These are phyloP conservation scores for Xylariaceae sp. DNA, from an alignment of 2,329 filamentous ascomycete genomes.

Conservation along the genomic window DNA sequence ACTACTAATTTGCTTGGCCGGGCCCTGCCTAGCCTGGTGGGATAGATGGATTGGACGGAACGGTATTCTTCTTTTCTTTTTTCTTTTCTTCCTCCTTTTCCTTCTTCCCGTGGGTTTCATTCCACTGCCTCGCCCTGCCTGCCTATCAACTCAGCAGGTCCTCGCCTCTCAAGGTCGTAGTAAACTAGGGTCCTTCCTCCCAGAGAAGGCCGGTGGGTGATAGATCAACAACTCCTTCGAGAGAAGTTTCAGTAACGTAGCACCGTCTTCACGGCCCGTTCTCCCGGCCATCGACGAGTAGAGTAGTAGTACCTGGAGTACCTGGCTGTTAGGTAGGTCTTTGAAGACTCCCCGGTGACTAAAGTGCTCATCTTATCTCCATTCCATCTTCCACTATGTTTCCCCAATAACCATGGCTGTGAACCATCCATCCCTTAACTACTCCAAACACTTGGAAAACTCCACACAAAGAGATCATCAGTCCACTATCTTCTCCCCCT, in stretches of 20 bases:
- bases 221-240: neutral
- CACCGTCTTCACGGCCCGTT: too few relatives aligned
- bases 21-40: conserved; percentile 14
- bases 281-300: too few relatives aligned
- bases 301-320: too few relatives aligned
- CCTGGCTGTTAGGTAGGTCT: too few relatives aligned
- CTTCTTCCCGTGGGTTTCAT: neutral
- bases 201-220: conserved; percentile 1
- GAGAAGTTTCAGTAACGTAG: too few relatives aligned
- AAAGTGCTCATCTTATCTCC: conserved; percentile 4
- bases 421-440: too few relatives aligned
- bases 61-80: too few relatives aligned
- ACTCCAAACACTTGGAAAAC: neutral
- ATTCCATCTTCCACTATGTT: too few relatives aligned
- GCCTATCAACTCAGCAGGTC: neutral
- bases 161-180: neutral
- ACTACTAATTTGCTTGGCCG: conserved; percentile 5
- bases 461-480: conserved; percentile 9
- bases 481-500: conserved; percentile 1
- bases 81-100: neutral
- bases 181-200: conserved; percentile 5
- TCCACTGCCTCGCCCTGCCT: conserved; percentile 1
- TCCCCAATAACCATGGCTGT: too few relatives aligned
- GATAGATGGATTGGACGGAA: neutral
- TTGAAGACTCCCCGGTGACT: too few relatives aligned